Conservation (phyloP, 2,329 filamentous ascomycete genomes). For the Ascocoryne sarcoides region DNA sequence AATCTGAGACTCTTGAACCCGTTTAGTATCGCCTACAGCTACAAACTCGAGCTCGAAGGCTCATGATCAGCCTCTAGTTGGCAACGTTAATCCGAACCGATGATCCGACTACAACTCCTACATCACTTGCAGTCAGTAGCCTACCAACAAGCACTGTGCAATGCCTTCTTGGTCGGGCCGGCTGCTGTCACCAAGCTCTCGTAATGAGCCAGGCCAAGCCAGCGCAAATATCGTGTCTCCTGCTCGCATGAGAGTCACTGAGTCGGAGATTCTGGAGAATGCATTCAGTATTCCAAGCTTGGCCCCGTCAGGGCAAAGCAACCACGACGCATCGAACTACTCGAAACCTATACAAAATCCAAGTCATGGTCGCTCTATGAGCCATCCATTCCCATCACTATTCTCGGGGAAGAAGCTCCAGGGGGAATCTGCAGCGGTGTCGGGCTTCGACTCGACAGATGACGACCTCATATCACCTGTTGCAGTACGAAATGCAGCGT, state of each 20-base stretch:
- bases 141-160: slow-evolving; percentile 16
- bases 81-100: slow-evolving; percentile 8
- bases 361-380: slow-evolving; percentile 48
- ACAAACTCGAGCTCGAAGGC: not conserved
- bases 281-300: slow-evolving; percentile 25
- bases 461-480: slow-evolving; percentile 31
- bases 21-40: not conserved
- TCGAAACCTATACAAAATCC: slow-evolving; percentile 10
- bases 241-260: slow-evolving; percentile 19
- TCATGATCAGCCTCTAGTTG: not conserved
- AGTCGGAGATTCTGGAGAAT: slow-evolving; percentile 26
- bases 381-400: slow-evolving; percentile 69
- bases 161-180: slow-evolving; percentile 28
- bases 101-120: slow-evolving; percentile 15
- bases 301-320: slow-evolving; percentile 11
- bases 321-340: slow-evolving; percentile 8
- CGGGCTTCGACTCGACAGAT: slow-evolving; percentile 38
- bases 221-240: slow-evolving; percentile 12
- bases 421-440: slow-evolving; percentile 28
- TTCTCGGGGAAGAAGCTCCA: slow-evolving; percentile 50
- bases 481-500: slow-evolving; percentile 6
- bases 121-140: slow-evolving; percentile 9
- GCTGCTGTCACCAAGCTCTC: slow-evolving; percentile 22
- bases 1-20: not conserved
- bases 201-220: slow-evolving; percentile 15